Percentiles rank a stretch among this genome's conserved stretches.
phyloP scores from a whole-genome alignment of 2,329 filamentous ascomycete genomes.

The Botryosphaeria dothidea region DNA sequence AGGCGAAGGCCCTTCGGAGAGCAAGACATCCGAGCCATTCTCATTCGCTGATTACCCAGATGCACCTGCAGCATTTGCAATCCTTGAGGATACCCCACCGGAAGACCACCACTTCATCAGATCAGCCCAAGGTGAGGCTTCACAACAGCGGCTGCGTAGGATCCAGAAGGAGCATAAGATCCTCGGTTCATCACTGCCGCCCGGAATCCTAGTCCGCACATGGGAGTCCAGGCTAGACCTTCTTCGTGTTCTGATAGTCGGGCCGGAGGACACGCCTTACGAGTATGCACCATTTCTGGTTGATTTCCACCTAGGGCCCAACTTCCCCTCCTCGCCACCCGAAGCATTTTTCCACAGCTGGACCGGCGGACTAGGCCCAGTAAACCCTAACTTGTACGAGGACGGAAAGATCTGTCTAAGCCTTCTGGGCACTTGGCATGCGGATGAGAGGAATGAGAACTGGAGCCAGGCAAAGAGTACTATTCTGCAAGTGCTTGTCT shows the following conservation, averaged over 20 bases:
- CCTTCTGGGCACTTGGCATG: constrained; percentile 61
- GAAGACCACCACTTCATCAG: constrained; percentile 39
- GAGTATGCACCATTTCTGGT: constrained; percentile 63
- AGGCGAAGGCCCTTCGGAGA: constrained; percentile 18
- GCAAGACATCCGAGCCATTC: constrained; percentile 14
- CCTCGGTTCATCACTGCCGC: constrained; percentile 54
- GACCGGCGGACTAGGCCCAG: constrained; percentile 52
- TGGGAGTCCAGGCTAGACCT: constrained; percentile 63
- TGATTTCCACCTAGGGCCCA: constrained; percentile 54
- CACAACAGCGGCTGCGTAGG: constrained; percentile 47
- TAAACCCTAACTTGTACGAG: constrained; percentile 65
- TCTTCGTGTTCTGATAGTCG: constrained; percentile 59
- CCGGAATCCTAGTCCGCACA: constrained; percentile 58
- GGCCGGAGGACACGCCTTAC: constrained; percentile 61
- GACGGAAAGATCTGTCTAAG: constrained; percentile 63
- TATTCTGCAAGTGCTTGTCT: constrained; percentile 59
- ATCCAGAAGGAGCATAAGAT: constrained; percentile 61
- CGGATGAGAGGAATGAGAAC: constrained; percentile 51
- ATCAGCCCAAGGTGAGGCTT: constrained; percentile 31
- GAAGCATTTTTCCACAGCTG: constrained; percentile 61
- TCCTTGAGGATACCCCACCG: constrained; percentile 38
- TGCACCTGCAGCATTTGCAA: constrained; percentile 31
- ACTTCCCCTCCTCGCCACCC: constrained; percentile 56
- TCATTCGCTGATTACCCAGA: constrained; percentile 19
- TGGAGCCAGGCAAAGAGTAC: constrained; percentile 58